phyloP scores from a whole-genome alignment of 163 green algal species.

The Volvox carteri region DNA sequence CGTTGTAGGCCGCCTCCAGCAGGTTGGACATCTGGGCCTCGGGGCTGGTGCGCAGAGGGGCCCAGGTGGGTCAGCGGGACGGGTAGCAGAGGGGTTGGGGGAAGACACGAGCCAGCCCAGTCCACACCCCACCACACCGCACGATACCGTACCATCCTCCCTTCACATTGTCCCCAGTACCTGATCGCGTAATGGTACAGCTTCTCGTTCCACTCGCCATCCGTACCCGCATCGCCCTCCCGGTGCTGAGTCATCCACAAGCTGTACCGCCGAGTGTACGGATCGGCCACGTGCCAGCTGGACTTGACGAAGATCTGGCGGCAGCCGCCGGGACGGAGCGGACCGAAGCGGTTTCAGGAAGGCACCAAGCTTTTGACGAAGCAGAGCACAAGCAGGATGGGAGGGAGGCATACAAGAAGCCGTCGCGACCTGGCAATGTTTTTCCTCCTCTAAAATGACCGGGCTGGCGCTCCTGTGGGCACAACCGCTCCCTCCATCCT shows the following conservation, averaged over 20 bases:
- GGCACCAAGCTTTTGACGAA: too few species aligned
- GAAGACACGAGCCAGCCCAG: not conserved
- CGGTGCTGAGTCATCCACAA: slow-evolving; percentile 63
- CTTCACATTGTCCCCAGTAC: slow-evolving; percentile 20
- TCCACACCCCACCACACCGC: too few species aligned
- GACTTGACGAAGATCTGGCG: slow-evolving; percentile 75
- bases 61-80: not conserved
- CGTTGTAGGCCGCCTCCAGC: slow-evolving; percentile 50
- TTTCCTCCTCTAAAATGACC: too few species aligned
- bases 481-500: too few species aligned
- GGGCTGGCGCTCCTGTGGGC: too few species aligned
- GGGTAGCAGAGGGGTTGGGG: not conserved
- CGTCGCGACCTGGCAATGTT: too few species aligned
- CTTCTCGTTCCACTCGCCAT: slow-evolving; percentile 64
- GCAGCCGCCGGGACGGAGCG: too few species aligned
- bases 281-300: slow-evolving; percentile 73
- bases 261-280: slow-evolving; percentile 72
- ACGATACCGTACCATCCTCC: too few species aligned
- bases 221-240: slow-evolving; percentile 62
- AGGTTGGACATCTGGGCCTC: slow-evolving; percentile 49
- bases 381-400: too few species aligned
- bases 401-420: too few species aligned
- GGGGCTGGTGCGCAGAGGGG: not conserved
- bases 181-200: slow-evolving; percentile 71
- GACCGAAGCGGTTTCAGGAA: too few species aligned